Base-by-base conservation (phyloP, 1,284 basidiomycete genomes). In the Apiotrichum porosum region DNA sequence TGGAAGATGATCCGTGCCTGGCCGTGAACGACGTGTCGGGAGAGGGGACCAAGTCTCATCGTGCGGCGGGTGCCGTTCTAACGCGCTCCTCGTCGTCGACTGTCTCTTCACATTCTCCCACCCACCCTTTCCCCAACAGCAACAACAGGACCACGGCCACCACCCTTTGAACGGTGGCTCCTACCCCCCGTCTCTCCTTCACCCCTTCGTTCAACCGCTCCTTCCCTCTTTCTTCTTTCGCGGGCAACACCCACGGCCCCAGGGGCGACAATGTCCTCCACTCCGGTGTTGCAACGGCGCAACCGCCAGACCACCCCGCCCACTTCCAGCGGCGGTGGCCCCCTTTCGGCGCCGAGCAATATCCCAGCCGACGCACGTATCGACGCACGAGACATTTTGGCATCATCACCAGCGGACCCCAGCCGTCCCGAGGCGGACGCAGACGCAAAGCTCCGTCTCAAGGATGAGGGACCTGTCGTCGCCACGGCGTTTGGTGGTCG, bases 401-500 rank as follows among this genome's bases (percentile, higher is more conserved):
- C n/a, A n/a, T n/a, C n/a, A n/a, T n/a, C n/a, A n/a, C 37, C 32
- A 14, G 17, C 31, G 10, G 5, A 10, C 1, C 15, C 30, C 14
- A 21, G 31, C 4, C 42, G 46, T 6, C 47, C 42, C 3, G 55
- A 57, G 19, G 32, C 55, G 2, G 55, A 57, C 48, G 55, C 55
- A 38, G 55, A 57, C 41, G 48, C 48, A 17, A 32, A 35, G 15
- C 51, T 57, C 9, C 49, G 53, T 6, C 23, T 30, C 37, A 48
- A 48, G 32, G 42, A 51, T 28, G 49, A 46, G 12, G 32, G 39
- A 10, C 49, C 49, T 1, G 43, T 45, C 17, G 10, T 22, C 12
- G 44, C 32, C n/a, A 33, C 35, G 13, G 58, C 63, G 9, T 64
- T 68, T 48, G 68, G 63, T 10, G 62, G 62, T 8, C 39, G 52